Base-by-base conservation (phyloP, 1,139 yeast species). In the Tardiomyces depauwii region DNA sequence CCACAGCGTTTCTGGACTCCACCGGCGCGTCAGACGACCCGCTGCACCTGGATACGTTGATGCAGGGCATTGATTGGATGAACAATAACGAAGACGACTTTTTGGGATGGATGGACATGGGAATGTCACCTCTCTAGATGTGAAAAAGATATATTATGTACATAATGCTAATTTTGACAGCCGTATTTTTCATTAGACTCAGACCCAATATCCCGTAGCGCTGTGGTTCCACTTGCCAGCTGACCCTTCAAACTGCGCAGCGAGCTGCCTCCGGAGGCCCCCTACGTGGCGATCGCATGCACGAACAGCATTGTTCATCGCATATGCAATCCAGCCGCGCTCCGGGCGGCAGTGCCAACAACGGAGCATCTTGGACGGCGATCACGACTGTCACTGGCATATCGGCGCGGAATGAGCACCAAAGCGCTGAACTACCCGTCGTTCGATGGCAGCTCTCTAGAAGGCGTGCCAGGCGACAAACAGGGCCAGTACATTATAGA, bases 81-180 rank as follows among this genome's bases (percentile, higher is more conserved):
- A 86, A 84, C 55, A 74, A 74, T 12, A 82, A 77, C 46, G 78
- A 78, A 49, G 96, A 88, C 60, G 96, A 88, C 60, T 82, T 89
- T 60, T 69, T 89, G 45, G 96, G 96, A n/a, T 89, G 96, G 96
- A 83, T 88, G 69, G 96, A 88, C 60, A 79, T 72, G 57, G 75
- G 76, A 51, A 73, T 75, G 78, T 76, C 75, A 4, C 79, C 79
- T 0, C 78, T 14, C 18, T 41, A 18, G n/a, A 74, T 50, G 76
- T 76, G 54, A 76, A 53, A 58, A 10, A 16, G 28, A 28, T 36
- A 30, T n/a, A 18, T 7, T 25, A 23, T 18, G 18, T 19, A 30
- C n/a, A 32, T 27, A 6, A 32, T n/a, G n/a, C n/a, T n/a, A n/a
- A n/a, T n/a, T n/a, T n/a, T n/a, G n/a, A n/a, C n/a, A n/a, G n/a